A percentile compares a stretch with the other conserved stretches of the same genome.
Conservation (phyloP, 371 early-diverging fungal genomes). For the Sporodiniella umbellata region DNA sequence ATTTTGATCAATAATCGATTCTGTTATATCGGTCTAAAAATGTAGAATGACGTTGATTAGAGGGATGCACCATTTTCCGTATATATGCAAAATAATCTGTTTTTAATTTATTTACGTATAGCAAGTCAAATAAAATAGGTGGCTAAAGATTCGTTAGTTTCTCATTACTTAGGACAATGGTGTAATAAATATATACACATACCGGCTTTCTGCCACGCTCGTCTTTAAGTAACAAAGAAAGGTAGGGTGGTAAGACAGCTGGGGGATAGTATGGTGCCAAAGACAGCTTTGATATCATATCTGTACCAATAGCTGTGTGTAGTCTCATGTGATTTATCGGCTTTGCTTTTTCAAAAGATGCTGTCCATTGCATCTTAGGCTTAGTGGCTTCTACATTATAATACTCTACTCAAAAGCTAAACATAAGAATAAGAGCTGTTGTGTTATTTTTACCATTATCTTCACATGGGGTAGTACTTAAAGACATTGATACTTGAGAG, state of each 20-base stretch:
- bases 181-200: conserved; percentile 4
- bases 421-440: no score
- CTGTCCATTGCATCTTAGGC: conserved; percentile 24
- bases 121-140: conserved; percentile 35
- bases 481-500: not conserved
- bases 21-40: conserved; percentile 44
- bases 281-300: conserved; percentile 17
- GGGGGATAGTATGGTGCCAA: conserved; percentile 32
- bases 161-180: not conserved
- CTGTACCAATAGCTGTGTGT: conserved; percentile 6
- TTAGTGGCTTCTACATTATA: not conserved
- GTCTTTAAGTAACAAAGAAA: conserved; percentile 22
- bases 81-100: no score
- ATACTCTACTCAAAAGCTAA: no score
- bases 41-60: not conserved
- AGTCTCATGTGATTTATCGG: conserved; percentile 5
- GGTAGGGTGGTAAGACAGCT: conserved; percentile 23
- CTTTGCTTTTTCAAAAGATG: conserved; percentile 9
- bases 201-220: conserved; percentile 35
- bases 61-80: no score
- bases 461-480: not conserved
- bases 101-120: conserved; percentile 18
- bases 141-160: no score
- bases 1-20: conserved; percentile 40
- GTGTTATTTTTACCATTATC: no score